Base-by-base conservation (phyloP, 2,329 filamentous ascomycete species). In the Aspergillus jensenii region DNA sequence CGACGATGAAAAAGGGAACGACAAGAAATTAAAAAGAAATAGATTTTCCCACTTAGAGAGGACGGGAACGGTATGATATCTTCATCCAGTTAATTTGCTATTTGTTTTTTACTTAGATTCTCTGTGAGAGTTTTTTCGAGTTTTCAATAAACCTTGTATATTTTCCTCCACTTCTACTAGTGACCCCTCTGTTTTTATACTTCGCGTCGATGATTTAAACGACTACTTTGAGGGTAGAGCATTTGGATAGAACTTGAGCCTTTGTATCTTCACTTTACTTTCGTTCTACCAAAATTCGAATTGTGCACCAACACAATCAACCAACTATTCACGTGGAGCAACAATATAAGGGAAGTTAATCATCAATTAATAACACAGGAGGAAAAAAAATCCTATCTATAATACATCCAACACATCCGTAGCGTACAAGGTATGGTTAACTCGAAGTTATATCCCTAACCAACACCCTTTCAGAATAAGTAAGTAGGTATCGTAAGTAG, bases 61-160 rank as follows among this genome's bases (percentile, higher is more conserved):
- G 41, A 31, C 9, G 27, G 27, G 27, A 35, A 27, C 17, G 41
- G 35, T 40, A 39, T 49, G 17, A 44, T 48, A 25, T 47, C 31
- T 46, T 23, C 39, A 14, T 45, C 11, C 27, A 50, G 53, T 49
- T 56, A 35, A 37, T 43, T 49, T 56, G n/a, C n/a, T 48, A 27
- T 45, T 37, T 58, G 15, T 35, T 31, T 12, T 43, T 53, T 49
- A 35, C 11, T 58, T 53, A 23, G 40, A 47, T 52, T 52, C 55
- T 39, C 27, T 55, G 40, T 44, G 21, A 51, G 51, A 47, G n/a
- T 53, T 33, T 7, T 33, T 48, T 35, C n/a, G 7, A 25, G 37
- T 17, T 45, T 44, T 39, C 17, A 56, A 56, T 56, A 44, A 51
- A 56, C 46, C n/a, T 15, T 48, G 44, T 49, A 45, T 39, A 25